Evolutionary conservation across 257 asterid species (phyloP).

Genomic region (Anisodus acutangulus): DNA sequence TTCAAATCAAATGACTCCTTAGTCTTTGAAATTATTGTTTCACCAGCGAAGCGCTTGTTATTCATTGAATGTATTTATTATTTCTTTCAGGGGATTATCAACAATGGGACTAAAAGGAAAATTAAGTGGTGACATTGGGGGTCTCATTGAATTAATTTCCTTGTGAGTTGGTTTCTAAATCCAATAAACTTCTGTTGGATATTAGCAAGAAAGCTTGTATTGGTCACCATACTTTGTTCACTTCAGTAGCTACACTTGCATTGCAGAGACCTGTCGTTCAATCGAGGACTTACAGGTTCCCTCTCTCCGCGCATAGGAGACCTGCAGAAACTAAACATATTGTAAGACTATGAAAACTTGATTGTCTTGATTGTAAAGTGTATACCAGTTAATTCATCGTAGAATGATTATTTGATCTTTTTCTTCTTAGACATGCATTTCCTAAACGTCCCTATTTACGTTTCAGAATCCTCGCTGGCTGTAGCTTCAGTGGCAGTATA

Average conservation of each 20-base stretch:
- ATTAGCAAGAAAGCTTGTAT: not conserved
- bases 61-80: not conserved
- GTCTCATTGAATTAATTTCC: slow-evolving; percentile 70
- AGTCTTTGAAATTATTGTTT: not conserved
- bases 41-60: not conserved
- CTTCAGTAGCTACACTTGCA: not conserved
- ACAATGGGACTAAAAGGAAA: slow-evolving; percentile 82
- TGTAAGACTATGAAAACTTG: slow-evolving; percentile 47
- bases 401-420: not conserved
- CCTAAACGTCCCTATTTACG: not conserved
- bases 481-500: slow-evolving; percentile 75
- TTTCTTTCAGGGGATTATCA: slow-evolving; percentile 70
- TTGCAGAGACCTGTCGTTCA: slow-evolving; percentile 90
- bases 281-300: slow-evolving; percentile 80
- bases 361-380: not conserved
- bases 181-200: not conserved
- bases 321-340: slow-evolving; percentile 66
- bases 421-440: too few species aligned
- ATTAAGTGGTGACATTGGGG: slow-evolving; percentile 85
- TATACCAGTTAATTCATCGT: not conserved
- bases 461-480: slow-evolving; percentile 91
- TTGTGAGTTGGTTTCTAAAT: slow-evolving; percentile 55
- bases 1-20: not conserved
- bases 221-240: slow-evolving; percentile 20
- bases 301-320: slow-evolving; percentile 85